Evolutionary conservation across 2,329 filamentous ascomycete species (phyloP).

Genomic region (Torrubiella hemipterigena): DNA sequence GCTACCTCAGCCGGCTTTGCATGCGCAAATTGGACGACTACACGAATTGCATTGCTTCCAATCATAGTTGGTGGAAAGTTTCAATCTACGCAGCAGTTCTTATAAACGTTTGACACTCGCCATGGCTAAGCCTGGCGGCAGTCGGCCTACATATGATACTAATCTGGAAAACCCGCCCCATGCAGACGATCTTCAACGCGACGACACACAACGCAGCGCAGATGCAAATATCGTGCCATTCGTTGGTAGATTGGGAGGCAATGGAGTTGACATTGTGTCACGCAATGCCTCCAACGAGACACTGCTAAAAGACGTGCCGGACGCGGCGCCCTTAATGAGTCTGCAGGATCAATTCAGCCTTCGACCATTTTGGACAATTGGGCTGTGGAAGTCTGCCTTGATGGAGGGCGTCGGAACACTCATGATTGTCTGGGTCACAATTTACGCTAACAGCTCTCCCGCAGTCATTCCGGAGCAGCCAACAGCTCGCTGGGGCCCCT

Average conservation of each 20-base stretch:
- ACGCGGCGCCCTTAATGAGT: constrained; percentile 27
- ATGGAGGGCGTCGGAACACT: constrained; percentile 22
- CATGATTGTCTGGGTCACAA: constrained; percentile 11
- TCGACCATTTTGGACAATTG: constrained; percentile 17
- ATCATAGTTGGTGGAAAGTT: no score
- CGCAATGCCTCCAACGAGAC: constrained; percentile 6
- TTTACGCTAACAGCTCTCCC: constrained; percentile 9
- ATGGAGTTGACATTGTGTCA: not conserved
- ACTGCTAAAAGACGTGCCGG: constrained; percentile 19
- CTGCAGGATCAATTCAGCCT: constrained; percentile 20
- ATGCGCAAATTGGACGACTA: no score
- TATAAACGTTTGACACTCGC: no score
- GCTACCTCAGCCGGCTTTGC: no score
- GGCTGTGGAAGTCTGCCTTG: constrained; percentile 27
- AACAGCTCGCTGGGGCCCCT: constrained; percentile 8
- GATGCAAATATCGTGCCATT: not conserved
- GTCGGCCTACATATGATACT: no score
- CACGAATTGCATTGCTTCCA: no score
- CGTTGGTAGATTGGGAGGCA: constrained; percentile 1
- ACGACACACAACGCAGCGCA: no score
- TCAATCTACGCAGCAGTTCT: no score
- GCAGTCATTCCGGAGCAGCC: constrained; percentile 6
- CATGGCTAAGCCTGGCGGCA: no score
- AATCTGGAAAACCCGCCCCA: no score
- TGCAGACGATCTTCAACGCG: no score